A percentile compares a stretch with the other conserved stretches of the same genome.
Evolutionary conservation across 257 asterid genomes (phyloP).

Genomic region (Thymus mandschuricus): DNA sequence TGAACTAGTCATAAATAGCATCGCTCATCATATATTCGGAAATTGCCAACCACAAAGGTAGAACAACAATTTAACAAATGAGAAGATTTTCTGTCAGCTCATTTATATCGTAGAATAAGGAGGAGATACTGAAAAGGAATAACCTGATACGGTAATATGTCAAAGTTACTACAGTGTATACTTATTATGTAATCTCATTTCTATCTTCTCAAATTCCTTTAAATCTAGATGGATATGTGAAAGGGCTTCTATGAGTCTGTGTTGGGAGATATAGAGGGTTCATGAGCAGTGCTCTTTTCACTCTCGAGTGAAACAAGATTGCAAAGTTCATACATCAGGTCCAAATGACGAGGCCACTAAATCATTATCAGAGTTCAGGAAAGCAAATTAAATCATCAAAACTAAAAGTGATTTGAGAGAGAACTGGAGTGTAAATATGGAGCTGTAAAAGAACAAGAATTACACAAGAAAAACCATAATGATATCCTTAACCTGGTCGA

Average conservation of each 20-base stretch:
- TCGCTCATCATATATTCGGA: conserved; percentile 15
- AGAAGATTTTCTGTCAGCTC: not conserved
- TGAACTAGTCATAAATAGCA: conserved; percentile 18
- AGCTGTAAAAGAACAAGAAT: conserved; percentile 19
- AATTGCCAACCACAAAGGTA: conserved; percentile 17
- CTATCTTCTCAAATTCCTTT: not conserved
- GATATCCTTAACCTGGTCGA: conserved; percentile 76
- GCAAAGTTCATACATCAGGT: not conserved
- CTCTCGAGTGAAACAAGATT: not conserved
- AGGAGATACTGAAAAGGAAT: not conserved
- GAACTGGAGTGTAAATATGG: conserved; percentile 3
- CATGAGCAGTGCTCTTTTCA: not conserved
- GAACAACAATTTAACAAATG: not conserved
- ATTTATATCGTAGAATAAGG: conserved; percentile 6
- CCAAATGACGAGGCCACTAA: not conserved
- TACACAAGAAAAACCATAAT: conserved; percentile 1
- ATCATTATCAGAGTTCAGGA: not conserved
- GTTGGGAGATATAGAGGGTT: not conserved
- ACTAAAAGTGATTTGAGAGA: conserved; percentile 2
- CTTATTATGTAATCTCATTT: not conserved
- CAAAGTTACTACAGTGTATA: not conserved
- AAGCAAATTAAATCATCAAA: conserved; percentile 8
- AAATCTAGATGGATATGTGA: not conserved
- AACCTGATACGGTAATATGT: not conserved
- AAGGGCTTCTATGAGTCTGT: not conserved